Percentiles rank a stretch among this genome's conserved stretches.
Evolutionary conservation across 2,329 filamentous ascomycete species (phyloP).

Genomic region (Pseudocercospora musae): DNA sequence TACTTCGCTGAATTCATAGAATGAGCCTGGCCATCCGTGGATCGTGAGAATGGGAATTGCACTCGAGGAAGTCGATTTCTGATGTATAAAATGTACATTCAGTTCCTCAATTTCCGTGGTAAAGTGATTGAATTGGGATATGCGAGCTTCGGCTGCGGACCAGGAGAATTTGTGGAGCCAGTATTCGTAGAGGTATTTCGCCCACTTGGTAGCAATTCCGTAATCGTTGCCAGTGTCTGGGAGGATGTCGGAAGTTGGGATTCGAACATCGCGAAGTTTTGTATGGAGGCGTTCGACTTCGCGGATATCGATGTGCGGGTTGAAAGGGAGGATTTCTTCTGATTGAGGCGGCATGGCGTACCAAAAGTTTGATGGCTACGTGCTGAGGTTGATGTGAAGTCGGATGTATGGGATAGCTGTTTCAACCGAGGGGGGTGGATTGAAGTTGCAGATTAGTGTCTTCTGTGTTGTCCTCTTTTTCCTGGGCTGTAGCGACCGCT

Average conservation of each 20-base stretch:
- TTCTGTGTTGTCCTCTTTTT: no score
- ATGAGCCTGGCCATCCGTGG: conserved; percentile 48
- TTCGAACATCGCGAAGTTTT: conserved; percentile 36
- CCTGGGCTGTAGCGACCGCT: no score
- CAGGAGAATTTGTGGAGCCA: conserved; percentile 38
- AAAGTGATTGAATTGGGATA: conserved; percentile 36
- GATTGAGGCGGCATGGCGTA: not conserved
- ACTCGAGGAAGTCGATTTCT: conserved; percentile 28
- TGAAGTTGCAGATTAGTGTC: no score
- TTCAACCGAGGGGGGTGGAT: not conserved
- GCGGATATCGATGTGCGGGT: conserved; percentile 34
- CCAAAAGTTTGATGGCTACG: no score
- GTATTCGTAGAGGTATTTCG: conserved; percentile 33
- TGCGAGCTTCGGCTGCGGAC: conserved; percentile 33
- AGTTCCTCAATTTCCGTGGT: conserved; percentile 37
- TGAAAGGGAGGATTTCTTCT: conserved; percentile 33
- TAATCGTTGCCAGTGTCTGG: conserved; percentile 38
- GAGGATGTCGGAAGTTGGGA: conserved; percentile 36
- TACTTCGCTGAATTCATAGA: conserved; percentile 44
- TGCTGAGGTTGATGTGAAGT: not conserved
- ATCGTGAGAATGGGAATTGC: conserved; percentile 43
- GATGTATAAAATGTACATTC: conserved; percentile 42
- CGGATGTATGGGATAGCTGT: not conserved
- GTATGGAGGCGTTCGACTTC: conserved; percentile 38
- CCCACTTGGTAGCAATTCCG: conserved; percentile 36